Percentiles rank a stretch among this genome's conserved stretches.
These are phyloP conservation scores for Terfezia claveryi DNA, from an alignment of 495 filamentous ascomycete genomes.

Conservation along the genomic window DNA sequence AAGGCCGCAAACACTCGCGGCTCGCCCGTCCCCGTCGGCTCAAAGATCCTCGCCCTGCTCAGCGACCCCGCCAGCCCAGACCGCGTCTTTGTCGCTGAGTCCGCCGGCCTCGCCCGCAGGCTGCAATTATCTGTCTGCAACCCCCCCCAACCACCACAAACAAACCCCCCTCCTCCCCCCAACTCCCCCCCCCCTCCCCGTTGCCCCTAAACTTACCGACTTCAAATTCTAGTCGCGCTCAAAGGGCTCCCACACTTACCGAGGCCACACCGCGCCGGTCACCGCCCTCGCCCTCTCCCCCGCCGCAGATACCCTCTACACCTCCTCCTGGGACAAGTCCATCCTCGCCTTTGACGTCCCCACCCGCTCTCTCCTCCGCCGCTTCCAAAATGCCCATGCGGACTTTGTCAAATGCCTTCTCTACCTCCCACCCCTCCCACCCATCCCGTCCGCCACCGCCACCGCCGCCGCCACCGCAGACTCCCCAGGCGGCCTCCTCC, in stretches of 20 bases:
- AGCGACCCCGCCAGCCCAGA: slow-evolving; percentile 38
- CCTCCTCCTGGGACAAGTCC: slow-evolving; percentile 80
- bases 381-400: slow-evolving; percentile 47
- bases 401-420: slow-evolving; percentile 77
- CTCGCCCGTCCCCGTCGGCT: slow-evolving; percentile 53
- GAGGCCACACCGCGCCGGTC: slow-evolving; percentile 56
- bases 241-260: slow-evolving; percentile 29
- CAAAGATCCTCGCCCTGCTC: slow-evolving; percentile 66
- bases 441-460: too few relatives aligned
- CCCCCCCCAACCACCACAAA: too few relatives aligned
- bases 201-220: too few relatives aligned
- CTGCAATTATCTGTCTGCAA: slow-evolving; percentile 56
- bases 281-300: slow-evolving; percentile 53
- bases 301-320: slow-evolving; percentile 40
- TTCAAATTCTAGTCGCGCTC: too few relatives aligned
- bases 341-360: slow-evolving; percentile 61
- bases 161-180: too few relatives aligned
- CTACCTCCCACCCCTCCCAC: slow-evolving; percentile 13
- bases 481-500: slow-evolving; percentile 24
- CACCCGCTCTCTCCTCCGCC: slow-evolving; percentile 28
- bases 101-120: slow-evolving; percentile 50
- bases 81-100: slow-evolving; percentile 62
- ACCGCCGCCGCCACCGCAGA: neutral
- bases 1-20: slow-evolving; percentile 73
- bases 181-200: neutral